Base-by-base conservation (phyloP, 805 yeast species). In the Wickerhamiella dianesei region DNA sequence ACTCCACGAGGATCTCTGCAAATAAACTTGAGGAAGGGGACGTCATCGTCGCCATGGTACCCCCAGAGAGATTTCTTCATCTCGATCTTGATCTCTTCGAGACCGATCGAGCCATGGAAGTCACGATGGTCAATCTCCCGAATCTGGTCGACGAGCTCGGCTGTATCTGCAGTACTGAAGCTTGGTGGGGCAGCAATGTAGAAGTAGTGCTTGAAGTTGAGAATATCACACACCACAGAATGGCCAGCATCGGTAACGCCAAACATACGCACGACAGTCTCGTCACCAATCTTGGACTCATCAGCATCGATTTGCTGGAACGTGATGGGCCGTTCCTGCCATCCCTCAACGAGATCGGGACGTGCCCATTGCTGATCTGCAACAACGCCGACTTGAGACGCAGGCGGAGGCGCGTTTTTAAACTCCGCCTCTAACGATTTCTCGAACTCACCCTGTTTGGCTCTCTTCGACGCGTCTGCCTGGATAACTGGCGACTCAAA, bases 31-130 rank as follows among this genome's bases (percentile, higher is more conserved):
- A 92, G 72, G 56, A 88, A 92, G 2, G 94, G 87, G 3, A 80
- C 69, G 57, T 80, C 79, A 9, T 73, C 68, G 55, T 81, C 85
- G 50, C 94, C 92, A 48, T 79, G 79, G 60, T 74, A 92, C 8
- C 96, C 96, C 96, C 96, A 89, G 48, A 92, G 79, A 9, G 94
- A 81, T 61, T 89, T 95, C 56, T 85, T 86, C 58, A 72, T 63
- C 3, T 63, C 69, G 13, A 88, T 69, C 49, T 83, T 86, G 18
- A 89, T 68, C 18, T 73, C 72, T 50, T n/a, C 50, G 32, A 43
- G 36, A 18, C 35, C 41, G 21, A 42, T 35, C 12, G 17, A n/a
- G 41, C 40, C 36, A 13, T 39, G 37, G 17, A 45, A 47, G 12
- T 41, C 46, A 19, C 35, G 17, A 14, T 44, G 5, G 17, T 25